Base-by-base conservation (phyloP, 2,329 filamentous ascomycete species). In the Xylogone sp. region DNA sequence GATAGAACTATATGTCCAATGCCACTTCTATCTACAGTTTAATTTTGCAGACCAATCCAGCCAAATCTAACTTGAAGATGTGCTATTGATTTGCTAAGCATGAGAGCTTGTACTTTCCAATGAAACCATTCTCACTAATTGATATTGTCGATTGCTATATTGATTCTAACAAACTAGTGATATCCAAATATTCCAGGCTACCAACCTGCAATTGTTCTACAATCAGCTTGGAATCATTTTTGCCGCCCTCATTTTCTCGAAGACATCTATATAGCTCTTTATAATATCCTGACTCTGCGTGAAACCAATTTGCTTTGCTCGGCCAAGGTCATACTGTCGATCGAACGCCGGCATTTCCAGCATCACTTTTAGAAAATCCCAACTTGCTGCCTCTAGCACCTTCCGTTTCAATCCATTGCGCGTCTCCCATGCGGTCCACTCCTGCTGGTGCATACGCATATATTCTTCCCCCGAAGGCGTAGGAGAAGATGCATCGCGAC, bases 181-280 rank as follows among this genome's bases (percentile, higher is more conserved):
- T n/a, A n/a, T n/a, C n/a, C n/a, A n/a, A n/a, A n/a, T n/a, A n/a
- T n/a, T n/a, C n/a, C n/a, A n/a, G n/a, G n/a, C n/a, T n/a, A n/a
- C n/a, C n/a, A n/a, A n/a, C n/a, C n/a, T n/a, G n/a, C n/a, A n/a
- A n/a, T n/a, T n/a, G n/a, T n/a, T n/a, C n/a, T n/a, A n/a, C n/a
- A n/a, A n/a, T n/a, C n/a, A n/a, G n/a, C n/a, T n/a, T 27, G 47
- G 48, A n/a, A 53, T 45, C 22, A 53, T 45, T 45, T 50, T 53
- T n/a, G 44, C 51, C 21, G 22, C 44, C 42, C 31, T 46, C 48
- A 53, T 47, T 24, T 34, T 42, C 19, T 45, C 48, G 10, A 44
- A 53, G 6, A 48, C 42, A 21, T 20, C 45, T 34, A 44, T 31
- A 29, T 53, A 50, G n/a, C 48, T 44, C 19, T 50, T 31, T 7